phyloP scores from a whole-genome alignment of 2,329 filamentous ascomycete species.

The Colletotrichum limetticola region DNA sequence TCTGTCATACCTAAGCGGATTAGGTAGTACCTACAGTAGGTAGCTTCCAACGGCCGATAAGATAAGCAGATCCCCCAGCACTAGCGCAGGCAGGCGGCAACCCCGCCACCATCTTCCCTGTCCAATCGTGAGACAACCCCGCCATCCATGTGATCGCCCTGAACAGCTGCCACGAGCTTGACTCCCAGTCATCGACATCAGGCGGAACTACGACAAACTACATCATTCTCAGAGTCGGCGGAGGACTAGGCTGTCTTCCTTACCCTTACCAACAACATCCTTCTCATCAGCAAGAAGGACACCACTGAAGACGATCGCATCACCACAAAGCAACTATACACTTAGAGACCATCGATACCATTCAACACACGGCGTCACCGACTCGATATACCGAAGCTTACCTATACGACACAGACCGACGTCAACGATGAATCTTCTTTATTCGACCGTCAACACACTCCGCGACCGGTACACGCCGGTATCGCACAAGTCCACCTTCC shows the following conservation, averaged over 20 bases:
- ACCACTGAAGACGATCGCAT: background rate
- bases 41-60: slow-evolving; percentile 26
- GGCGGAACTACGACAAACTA: slow-evolving; percentile 28
- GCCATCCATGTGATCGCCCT: slow-evolving; percentile 38
- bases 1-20: background rate
- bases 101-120: slow-evolving; percentile 31
- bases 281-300: background rate
- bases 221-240: slow-evolving; percentile 23
- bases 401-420: background rate
- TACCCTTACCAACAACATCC: slow-evolving; percentile 1
- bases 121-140: slow-evolving; percentile 38
- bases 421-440: slow-evolving; percentile 83
- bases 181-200: slow-evolving; percentile 31
- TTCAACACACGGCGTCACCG: slow-evolving; percentile 1
- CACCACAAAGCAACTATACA: background rate
- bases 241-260: background rate
- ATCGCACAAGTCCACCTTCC: slow-evolving; percentile 91
- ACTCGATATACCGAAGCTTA: background rate
- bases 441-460: slow-evolving; percentile 91
- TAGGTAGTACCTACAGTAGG: background rate
- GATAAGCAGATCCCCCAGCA: slow-evolving; percentile 26
- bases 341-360: background rate
- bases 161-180: slow-evolving; percentile 34
- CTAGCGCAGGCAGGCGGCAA: slow-evolving; percentile 4
- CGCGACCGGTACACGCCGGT: slow-evolving; percentile 93